Percentiles rank a stretch among this genome's conserved stretches.
Conservation (phyloP, 2,329 filamentous ascomycete species). For the Sporothrix inflata region DNA sequence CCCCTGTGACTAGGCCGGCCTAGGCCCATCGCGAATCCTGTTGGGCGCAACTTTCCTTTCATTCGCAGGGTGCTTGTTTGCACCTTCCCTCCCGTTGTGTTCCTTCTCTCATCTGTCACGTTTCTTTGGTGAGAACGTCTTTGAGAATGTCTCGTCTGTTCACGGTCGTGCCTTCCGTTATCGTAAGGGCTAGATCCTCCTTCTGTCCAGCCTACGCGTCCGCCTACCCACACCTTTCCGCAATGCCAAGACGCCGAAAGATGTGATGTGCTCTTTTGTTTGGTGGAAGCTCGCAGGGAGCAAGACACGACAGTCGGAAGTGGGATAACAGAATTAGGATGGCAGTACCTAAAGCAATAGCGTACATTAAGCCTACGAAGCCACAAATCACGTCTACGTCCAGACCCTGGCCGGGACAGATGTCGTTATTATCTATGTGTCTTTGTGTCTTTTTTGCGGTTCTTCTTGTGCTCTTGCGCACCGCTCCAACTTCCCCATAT, state of each 20-base stretch:
- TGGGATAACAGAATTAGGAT: neutral
- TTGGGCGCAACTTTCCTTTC: neutral
- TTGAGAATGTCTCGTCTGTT: neutral
- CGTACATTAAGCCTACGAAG: slow-evolving; percentile 13
- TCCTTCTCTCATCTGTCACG: neutral
- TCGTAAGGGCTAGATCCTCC: slow-evolving; percentile 14
- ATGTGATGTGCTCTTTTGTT: slow-evolving; percentile 25
- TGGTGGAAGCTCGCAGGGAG: slow-evolving; percentile 15
- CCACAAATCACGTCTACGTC: slow-evolving; percentile 21
- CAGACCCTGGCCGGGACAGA: neutral
- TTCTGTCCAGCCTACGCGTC: neutral
- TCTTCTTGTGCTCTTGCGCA: too few species aligned
- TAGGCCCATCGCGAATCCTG: neutral
- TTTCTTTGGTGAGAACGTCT: neutral
- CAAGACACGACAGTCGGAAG: neutral
- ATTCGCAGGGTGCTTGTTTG: neutral
- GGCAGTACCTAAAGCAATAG: neutral
- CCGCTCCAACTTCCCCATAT: too few species aligned
- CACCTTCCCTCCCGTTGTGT: neutral
- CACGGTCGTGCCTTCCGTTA: slow-evolving; percentile 23
- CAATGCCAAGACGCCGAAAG: slow-evolving; percentile 25
- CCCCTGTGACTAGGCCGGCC: neutral
- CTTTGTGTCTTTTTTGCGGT: neutral
- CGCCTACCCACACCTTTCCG: slow-evolving; percentile 6
- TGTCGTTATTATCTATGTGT: slow-evolving; percentile 7